A percentile compares a stretch with the other conserved stretches of the same genome.
phyloP scores from a whole-genome alignment of 768 basidiomycete genomes.

The Zangia roseola region DNA sequence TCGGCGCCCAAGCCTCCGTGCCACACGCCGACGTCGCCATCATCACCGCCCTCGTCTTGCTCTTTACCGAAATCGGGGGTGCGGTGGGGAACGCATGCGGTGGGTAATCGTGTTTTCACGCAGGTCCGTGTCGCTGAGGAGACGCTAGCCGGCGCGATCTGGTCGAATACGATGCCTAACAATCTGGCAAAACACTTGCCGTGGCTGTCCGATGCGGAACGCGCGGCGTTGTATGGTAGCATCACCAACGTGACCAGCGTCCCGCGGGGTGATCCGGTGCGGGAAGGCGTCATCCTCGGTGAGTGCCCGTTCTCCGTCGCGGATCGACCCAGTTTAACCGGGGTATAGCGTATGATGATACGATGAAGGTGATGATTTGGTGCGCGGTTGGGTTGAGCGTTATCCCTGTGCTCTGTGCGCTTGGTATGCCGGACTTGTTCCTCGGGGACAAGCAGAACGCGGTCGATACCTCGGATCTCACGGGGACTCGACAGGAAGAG shows the following conservation, averaged over 20 bases:
- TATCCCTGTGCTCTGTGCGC: conserved; percentile 55
- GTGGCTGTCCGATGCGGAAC: conserved; percentile 40
- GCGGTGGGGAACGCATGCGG: conserved; percentile 64
- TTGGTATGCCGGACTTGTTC: conserved; percentile 64
- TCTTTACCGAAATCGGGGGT: conserved; percentile 68
- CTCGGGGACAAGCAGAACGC: conserved; percentile 74
- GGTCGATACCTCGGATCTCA: conserved; percentile 42
- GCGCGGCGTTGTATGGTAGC: conserved; percentile 51
- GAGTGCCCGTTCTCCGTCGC: conserved; percentile 10
- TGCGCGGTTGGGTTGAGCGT: conserved; percentile 53
- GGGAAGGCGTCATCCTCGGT: conserved; percentile 63
- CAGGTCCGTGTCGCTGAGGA: neutral
- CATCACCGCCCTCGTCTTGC: conserved; percentile 64
- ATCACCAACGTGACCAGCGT: conserved; percentile 50
- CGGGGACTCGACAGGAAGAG: conserved; percentile 4
- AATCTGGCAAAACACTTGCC: conserved; percentile 58
- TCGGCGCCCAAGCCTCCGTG: conserved; percentile 65
- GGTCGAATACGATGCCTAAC: conserved; percentile 64
- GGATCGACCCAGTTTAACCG: neutral
- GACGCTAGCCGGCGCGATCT: conserved; percentile 61
- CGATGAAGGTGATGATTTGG: conserved; percentile 56
- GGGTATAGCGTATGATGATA: conserved; percentile 48
- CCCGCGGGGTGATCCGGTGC: conserved; percentile 53
- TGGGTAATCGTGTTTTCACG: conserved; percentile 25
- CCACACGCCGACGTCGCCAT: conserved; percentile 65